Percentiles rank a stretch among this genome's conserved stretches.
Evolutionary conservation across 1,139 yeast species (phyloP).

Genomic region (Tardiomyces digboiensis): DNA sequence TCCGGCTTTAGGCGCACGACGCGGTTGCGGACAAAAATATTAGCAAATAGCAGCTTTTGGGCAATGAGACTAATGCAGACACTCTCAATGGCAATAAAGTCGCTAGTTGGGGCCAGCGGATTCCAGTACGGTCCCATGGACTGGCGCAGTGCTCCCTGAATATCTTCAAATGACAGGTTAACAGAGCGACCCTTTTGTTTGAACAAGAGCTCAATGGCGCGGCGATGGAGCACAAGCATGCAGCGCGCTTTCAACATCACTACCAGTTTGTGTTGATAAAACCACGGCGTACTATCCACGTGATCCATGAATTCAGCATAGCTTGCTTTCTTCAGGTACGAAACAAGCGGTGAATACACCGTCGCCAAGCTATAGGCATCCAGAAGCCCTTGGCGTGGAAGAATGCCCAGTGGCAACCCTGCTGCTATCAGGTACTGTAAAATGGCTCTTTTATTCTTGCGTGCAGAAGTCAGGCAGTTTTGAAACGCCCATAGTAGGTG

Average conservation of each 20-base stretch:
- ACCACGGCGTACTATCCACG: conserved; percentile 18
- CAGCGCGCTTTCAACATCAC: conserved; percentile 19
- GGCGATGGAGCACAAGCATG: conserved; percentile 22
- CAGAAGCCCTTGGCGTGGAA: conserved; percentile 22
- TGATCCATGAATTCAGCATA: conserved; percentile 16
- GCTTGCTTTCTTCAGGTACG: conserved; percentile 19
- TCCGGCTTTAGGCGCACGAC: conserved; percentile 9
- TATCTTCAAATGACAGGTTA: conserved; percentile 5
- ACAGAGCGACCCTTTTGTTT: conserved; percentile 8
- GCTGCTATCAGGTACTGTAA: conserved; percentile 49
- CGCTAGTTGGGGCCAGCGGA: conserved; percentile 7
- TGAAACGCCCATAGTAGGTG: conserved; percentile 58
- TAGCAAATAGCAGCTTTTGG: conserved; percentile 28
- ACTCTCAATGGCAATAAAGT: conserved; percentile 22
- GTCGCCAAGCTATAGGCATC: conserved; percentile 14
- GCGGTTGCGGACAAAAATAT: conserved; percentile 21
- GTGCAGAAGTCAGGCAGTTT: conserved; percentile 30
- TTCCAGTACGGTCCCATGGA: conserved; percentile 3
- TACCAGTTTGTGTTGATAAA: conserved; percentile 18
- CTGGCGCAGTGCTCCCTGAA: conserved; percentile 6
- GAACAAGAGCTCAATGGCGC: conserved; percentile 16
- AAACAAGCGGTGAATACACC: conserved; percentile 21
- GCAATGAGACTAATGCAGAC: conserved; percentile 26
- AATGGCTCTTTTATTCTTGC: conserved; percentile 31
- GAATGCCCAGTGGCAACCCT: conserved; percentile 26